Conservation (phyloP, 1,284 basidiomycete genomes). For the Papiliotrema flavescens region DNA sequence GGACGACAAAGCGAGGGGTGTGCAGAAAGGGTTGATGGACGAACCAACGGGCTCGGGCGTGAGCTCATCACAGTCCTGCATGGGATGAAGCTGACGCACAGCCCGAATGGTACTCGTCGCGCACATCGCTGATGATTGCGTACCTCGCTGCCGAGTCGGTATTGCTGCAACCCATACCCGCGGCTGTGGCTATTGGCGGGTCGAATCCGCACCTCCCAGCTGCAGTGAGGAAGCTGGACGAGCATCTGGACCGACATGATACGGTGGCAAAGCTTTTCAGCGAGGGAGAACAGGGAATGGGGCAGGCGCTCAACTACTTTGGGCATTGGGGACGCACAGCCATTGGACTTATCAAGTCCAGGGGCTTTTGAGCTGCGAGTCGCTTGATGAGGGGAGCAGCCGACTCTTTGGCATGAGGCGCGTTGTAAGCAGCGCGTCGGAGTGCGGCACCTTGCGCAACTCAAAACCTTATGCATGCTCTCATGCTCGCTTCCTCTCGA, state of each 20-base stretch:
- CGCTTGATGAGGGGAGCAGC: not conserved
- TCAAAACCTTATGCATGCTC: too few species aligned
- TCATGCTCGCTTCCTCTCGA: not conserved
- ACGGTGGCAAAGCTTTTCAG: slow-evolving; percentile 8
- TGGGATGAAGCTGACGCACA: not conserved
- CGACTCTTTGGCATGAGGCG: too few species aligned
- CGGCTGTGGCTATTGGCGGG: not conserved
- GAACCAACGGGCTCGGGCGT: slow-evolving; percentile 40
- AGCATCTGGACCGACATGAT: slow-evolving; percentile 25
- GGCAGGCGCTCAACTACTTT: slow-evolving; percentile 25
- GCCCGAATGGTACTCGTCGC: slow-evolving; percentile 40
- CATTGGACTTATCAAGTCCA: slow-evolving; percentile 32
- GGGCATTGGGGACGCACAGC: slow-evolving; percentile 29
- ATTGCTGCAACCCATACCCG: slow-evolving; percentile 34
- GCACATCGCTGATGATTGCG: slow-evolving; percentile 29
- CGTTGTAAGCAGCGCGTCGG: too few species aligned
- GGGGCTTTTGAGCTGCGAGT: slow-evolving; percentile 22
- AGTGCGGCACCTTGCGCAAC: too few species aligned
- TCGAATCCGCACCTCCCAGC: slow-evolving; percentile 28
- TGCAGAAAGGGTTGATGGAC: slow-evolving; percentile 30
- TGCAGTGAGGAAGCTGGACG: slow-evolving; percentile 23
- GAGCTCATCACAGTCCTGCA: slow-evolving; percentile 1
- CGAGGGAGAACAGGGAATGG: slow-evolving; percentile 24
- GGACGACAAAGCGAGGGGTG: slow-evolving; percentile 9
- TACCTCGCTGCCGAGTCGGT: slow-evolving; percentile 37